Conservation (phyloP, 106 monocot genomes). For the Dendrobium catenatum region DNA sequence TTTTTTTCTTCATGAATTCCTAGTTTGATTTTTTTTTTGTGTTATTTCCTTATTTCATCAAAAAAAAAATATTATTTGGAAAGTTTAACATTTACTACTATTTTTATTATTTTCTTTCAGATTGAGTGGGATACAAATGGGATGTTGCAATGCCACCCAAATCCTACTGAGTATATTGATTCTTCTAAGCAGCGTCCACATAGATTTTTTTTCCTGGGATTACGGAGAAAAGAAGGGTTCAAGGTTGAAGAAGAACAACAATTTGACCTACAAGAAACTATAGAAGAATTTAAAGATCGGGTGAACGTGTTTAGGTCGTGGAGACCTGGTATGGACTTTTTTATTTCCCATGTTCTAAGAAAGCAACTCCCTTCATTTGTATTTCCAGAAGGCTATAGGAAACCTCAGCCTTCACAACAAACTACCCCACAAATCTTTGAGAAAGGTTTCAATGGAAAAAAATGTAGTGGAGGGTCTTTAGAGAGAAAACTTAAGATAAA, state of each 20-base stretch:
- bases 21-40: no score
- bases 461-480: neutral
- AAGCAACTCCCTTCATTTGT: constrained; percentile 84
- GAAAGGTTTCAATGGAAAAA: neutral
- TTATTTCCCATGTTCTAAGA: constrained; percentile 68
- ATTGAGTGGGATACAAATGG: constrained; percentile 75
- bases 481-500: constrained; percentile 34
- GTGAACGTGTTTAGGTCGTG: constrained; percentile 67
- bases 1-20: no score
- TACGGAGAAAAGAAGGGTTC: constrained; percentile 50
- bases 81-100: no score
- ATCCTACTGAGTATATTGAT: constrained; percentile 55
- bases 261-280: constrained; percentile 74
- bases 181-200: constrained; percentile 33
- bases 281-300: constrained; percentile 65
- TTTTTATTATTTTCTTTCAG: no score
- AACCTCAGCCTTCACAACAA: constrained; percentile 28
- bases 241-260: constrained; percentile 50
- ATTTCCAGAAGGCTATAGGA: constrained; percentile 73
- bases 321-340: constrained; percentile 78
- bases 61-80: no score
- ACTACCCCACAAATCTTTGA: neutral
- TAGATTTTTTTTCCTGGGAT: constrained; percentile 70
- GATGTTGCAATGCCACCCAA: constrained; percentile 71
- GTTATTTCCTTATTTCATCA: no score